phyloP scores from a whole-genome alignment of 2,329 filamentous ascomycete genomes.

The Alternaria solani region DNA sequence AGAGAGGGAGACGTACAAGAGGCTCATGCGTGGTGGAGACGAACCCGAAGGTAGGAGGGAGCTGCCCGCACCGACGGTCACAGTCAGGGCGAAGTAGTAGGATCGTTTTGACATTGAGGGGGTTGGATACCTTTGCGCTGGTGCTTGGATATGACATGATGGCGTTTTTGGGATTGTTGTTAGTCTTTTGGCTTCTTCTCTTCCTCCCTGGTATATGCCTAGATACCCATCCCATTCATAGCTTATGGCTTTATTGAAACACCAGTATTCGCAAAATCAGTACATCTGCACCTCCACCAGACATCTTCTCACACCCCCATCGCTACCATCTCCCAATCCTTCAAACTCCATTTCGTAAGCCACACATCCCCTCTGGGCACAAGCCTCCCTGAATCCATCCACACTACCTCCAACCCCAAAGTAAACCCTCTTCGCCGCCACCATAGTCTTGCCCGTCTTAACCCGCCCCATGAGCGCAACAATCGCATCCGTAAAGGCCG shows the following conservation, averaged over 20 bases:
- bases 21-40: conserved; percentile 26
- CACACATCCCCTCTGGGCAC: conserved; percentile 53
- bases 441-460: conserved; percentile 66
- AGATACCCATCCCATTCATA: conserved; percentile 10
- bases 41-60: conserved; percentile 16
- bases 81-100: conserved; percentile 20
- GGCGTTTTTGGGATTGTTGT: not conserved
- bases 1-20: conserved; percentile 61
- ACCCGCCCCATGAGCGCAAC: conserved; percentile 64
- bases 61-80: conserved; percentile 25
- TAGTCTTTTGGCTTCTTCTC: not conserved
- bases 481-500: conserved; percentile 73
- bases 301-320: conserved; percentile 56
- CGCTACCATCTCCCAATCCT: conserved; percentile 48
- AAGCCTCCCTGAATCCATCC: conserved; percentile 70
- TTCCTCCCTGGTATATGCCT: not conserved
- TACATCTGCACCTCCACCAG: conserved; percentile 57
- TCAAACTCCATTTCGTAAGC: conserved; percentile 60
- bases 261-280: conserved; percentile 6
- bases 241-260: not conserved
- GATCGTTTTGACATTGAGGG: not conserved
- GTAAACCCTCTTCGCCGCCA: conserved; percentile 81
- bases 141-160: not conserved
- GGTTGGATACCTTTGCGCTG: not conserved
- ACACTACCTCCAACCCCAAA: conserved; percentile 86